Percentiles rank a stretch among this genome's conserved stretches.
Conservation (phyloP, 148 eudicot species). For the Nepenthes mirabilis region DNA sequence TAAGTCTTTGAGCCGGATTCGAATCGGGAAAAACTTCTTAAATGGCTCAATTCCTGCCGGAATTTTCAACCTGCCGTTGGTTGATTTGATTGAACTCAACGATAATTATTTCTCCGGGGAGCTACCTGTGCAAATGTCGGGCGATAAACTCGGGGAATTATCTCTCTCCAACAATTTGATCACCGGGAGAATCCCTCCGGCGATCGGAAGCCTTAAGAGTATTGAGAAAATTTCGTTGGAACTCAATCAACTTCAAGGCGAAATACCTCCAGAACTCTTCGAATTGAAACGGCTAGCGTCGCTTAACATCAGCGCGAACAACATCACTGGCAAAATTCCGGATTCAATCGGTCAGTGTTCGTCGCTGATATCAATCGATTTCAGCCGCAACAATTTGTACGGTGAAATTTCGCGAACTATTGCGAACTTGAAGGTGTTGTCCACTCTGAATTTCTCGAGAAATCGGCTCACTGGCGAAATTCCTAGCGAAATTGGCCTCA, state of each 20-base stretch:
- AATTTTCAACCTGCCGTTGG: slow-evolving; percentile 26
- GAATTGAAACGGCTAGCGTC: slow-evolving; percentile 6
- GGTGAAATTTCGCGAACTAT: slow-evolving; percentile 33
- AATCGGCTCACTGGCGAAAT: slow-evolving; percentile 38
- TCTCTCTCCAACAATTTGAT: slow-evolving; percentile 30
- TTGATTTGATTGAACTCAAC: slow-evolving; percentile 24
- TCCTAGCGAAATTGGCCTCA: slow-evolving; percentile 20
- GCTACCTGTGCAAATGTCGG: slow-evolving; percentile 29
- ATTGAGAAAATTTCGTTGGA: slow-evolving; percentile 19
- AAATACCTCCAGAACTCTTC: slow-evolving; percentile 33
- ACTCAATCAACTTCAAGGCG: slow-evolving; percentile 28
- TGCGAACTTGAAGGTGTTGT: slow-evolving; percentile 12
- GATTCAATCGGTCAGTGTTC: slow-evolving; percentile 13
- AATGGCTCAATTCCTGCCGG: slow-evolving; percentile 37
- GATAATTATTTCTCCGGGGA: slow-evolving; percentile 40
- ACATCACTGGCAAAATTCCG: slow-evolving; percentile 35
- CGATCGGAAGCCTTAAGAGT: slow-evolving; percentile 16
- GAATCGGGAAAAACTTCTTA: slow-evolving; percentile 28
- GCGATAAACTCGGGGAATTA: slow-evolving; percentile 12
- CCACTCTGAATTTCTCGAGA: slow-evolving; percentile 22
- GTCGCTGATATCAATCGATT: slow-evolving; percentile 27
- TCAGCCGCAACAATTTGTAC: slow-evolving; percentile 27
- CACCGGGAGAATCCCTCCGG: slow-evolving; percentile 33
- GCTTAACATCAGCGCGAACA: slow-evolving; percentile 24
- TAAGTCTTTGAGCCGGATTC: slow-evolving; percentile 19